Percentiles rank a stretch among this genome's conserved stretches.
phyloP scores from a whole-genome alignment of 2,329 filamentous ascomycete genomes.

The Phaeosphaeriaceae sp. region DNA sequence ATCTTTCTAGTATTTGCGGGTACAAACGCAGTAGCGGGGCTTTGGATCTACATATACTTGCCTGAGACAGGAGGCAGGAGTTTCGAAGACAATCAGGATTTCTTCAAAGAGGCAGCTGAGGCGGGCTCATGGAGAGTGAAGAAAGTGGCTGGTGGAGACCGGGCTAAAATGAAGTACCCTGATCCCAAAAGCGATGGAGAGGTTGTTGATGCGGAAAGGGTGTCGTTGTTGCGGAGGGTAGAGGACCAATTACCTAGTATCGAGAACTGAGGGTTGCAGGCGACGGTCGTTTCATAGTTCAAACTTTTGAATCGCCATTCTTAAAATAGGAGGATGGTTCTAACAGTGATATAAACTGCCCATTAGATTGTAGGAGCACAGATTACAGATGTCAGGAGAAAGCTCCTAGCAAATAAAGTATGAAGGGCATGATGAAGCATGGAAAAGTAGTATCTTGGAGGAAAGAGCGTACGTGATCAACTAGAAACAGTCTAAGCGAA shows the following conservation, averaged over 20 bases:
- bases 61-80: conserved; percentile 64
- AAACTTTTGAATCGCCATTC: too few relatives aligned
- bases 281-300: neutral
- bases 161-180: conserved; percentile 52
- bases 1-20: conserved; percentile 63
- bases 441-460: too few relatives aligned
- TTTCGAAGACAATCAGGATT: conserved; percentile 67
- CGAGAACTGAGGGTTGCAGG: conserved; percentile 5
- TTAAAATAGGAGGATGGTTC: too few relatives aligned
- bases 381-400: too few relatives aligned
- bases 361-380: too few relatives aligned
- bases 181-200: conserved; percentile 43
- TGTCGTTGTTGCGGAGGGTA: conserved; percentile 54
- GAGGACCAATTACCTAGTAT: conserved; percentile 51
- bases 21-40: conserved; percentile 62
- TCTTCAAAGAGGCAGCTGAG: conserved; percentile 61
- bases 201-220: conserved; percentile 51
- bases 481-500: too few relatives aligned
- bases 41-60: conserved; percentile 60
- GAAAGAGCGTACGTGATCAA: too few relatives aligned
- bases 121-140: conserved; percentile 61
- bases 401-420: too few relatives aligned
- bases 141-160: conserved; percentile 61
- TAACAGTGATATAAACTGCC: too few relatives aligned
- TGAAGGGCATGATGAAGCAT: too few relatives aligned